Base-by-base conservation (phyloP, 2,329 filamentous ascomycete species). In the Botrytis aclada region DNA sequence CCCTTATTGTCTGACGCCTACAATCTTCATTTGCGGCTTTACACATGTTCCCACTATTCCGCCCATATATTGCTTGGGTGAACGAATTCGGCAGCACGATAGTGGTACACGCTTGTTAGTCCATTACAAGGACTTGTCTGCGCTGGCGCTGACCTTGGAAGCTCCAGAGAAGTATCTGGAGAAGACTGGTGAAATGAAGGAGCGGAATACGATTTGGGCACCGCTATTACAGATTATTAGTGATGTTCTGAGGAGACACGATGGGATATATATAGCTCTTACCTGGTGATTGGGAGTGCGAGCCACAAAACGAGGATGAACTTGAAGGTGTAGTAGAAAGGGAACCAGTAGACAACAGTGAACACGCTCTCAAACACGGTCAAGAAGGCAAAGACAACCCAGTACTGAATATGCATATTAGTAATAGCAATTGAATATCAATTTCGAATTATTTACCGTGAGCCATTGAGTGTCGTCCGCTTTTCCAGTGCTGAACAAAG, bases 321-420 rank as follows among this genome's bases (percentile, higher is more conserved):
- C 89, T 99, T 99, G 92, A 99, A 98, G 82, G 95, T 95, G 86
- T 93, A 99, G 92, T 99, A 99, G 87, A 99, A 99, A 82, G 96
- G 92, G 87, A 97, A 94, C 93, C 93, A 97, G 88, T 96, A 96
- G 76, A 95, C 92, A 76, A 94, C 92, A 84, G 88, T 94, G 81
- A 97, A 85, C 75, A 92, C 88, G 83, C 92, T 94, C 88, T 97
- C 93, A 79, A 94, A 82, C 67, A 96, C 92, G 84, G 92, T 94
- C 84, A 96, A 89, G 84, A 93, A 91, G 72, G 93, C 86, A 81
- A 93, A 96, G 75, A 93, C 92, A 74, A 97, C 92, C 93, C 93
- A 97, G 87, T 97, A 97, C 91, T 93, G 25, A 58, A 25, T 61
- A 18, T 3, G 65, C 61, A 29, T 41, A 67, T 77, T 29, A 58